phyloP scores from a whole-genome alignment of 2,329 filamentous ascomycete species.

The Ceratocystis variospora region DNA sequence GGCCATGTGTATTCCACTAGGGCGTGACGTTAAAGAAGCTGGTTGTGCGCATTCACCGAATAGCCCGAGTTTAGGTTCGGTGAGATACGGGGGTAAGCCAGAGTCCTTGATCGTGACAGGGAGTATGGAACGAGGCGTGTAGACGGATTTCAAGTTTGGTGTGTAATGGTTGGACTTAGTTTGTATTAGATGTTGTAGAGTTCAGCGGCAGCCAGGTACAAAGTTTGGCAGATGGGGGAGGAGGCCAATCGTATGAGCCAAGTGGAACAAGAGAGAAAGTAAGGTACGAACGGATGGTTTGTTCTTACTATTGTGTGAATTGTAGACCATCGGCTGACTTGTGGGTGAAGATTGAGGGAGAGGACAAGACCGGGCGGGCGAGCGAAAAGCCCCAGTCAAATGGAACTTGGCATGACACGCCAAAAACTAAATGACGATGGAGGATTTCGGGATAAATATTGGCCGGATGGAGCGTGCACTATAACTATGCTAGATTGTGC shows the following conservation, averaged over 20 bases:
- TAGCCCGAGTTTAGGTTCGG: neutral
- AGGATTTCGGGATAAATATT: slow-evolving; percentile 6
- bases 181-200: slow-evolving; percentile 1
- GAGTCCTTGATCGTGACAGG: neutral
- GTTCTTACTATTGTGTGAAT: too few species aligned
- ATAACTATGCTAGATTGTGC: neutral
- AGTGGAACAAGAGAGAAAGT: neutral
- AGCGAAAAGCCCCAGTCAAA: neutral
- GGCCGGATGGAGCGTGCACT: slow-evolving; percentile 6
- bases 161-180: neutral
- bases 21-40: neutral
- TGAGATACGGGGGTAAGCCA: neutral
- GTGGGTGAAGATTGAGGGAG: too few species aligned
- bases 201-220: neutral
- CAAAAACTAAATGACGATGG: slow-evolving; percentile 5
- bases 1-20: neutral
- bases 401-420: neutral
- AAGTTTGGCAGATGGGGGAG: neutral
- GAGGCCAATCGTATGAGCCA: too few species aligned
- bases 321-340: too few species aligned
- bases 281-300: too few species aligned
- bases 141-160: neutral
- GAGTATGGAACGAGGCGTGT: neutral
- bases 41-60: neutral
- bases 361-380: neutral